Evolutionary conservation across 108 stramenopile genomes (phyloP), one percentile per base, ranked within the genome.

Genomic region (Conticribra weissflogii): DNA sequence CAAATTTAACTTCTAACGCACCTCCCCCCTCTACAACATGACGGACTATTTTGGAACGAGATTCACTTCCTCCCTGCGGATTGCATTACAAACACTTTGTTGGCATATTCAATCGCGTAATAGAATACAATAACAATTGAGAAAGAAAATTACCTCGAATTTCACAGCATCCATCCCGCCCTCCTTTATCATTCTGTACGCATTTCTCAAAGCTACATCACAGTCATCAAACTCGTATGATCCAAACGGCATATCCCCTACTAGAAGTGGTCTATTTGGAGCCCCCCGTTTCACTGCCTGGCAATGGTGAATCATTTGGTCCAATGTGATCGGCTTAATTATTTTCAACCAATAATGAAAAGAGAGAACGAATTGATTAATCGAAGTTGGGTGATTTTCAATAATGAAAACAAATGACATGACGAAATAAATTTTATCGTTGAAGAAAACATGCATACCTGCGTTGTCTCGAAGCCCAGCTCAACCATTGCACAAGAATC

Each of bases 171-270:
- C 93, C 83, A 92, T 88, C 46, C 90, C 88, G 25, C 86, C 90
- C 66, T 94, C 95, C 71, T 97, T 96, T 31, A 96, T 85, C 69
- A 98, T 93, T 44, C 92, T 74, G 59, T 92, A 96, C 3, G 95
- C 96, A 79, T 96, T 96, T 53, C 76, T 71, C 17, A 98, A 68
- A 3, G 89, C 91, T 51, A 95, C 74, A 79, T 97, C 88, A 48
- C 89, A 85, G 51, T 96, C 90, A 36, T 89, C 71, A 45, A 82
- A 90, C 72, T 98, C 97, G 74, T 98, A 99, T 8, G 93, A 81
- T 31, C 97, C 98, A 76, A 98, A 97, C 3, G 99, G 99, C 94
- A 99, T 96, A 72, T 99, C 99, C 0, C 93, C 96, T 0, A 99
- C 88, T n/a, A 99, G 68, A 57, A 99, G 79, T 2, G 96, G 95